Conservation (phyloP, 116 monocot genomes). For the Trichopus zeylanicus region DNA sequence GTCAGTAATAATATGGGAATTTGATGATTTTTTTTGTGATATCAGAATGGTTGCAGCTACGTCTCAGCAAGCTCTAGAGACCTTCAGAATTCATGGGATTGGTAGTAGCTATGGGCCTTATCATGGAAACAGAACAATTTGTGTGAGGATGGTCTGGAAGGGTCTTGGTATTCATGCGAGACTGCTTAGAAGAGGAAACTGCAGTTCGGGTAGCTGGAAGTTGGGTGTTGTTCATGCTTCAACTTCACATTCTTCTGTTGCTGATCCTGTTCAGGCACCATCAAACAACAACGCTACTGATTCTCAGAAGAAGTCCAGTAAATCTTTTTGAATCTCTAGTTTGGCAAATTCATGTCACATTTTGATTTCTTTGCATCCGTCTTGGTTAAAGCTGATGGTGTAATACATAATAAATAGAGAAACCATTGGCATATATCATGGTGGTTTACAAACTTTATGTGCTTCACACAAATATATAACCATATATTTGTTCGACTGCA, state of each 20-base stretch:
- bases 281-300: slow-evolving; percentile 14
- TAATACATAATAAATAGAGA: too few species aligned
- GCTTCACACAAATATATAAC: neutral
- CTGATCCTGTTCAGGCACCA: slow-evolving; percentile 33
- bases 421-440: too few species aligned
- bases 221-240: slow-evolving; percentile 32
- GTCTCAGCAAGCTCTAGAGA: slow-evolving; percentile 20
- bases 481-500: slow-evolving; percentile 10
- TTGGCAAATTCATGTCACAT: too few species aligned
- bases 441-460: neutral
- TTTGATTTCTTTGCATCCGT: too few species aligned
- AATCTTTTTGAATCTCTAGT: slow-evolving; percentile 13
- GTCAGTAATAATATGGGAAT: neutral
- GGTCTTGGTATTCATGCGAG: slow-evolving; percentile 20
- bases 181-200: slow-evolving; percentile 15
- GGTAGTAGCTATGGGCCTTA: slow-evolving; percentile 8
- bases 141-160: slow-evolving; percentile 23
- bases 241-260: slow-evolving; percentile 38
- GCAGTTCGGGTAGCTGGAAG: slow-evolving; percentile 17
- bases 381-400: too few species aligned
- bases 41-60: slow-evolving; percentile 38
- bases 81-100: slow-evolving; percentile 11
- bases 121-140: slow-evolving; percentile 4
- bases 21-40: slow-evolving; percentile 1
- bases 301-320: slow-evolving; percentile 67